phyloP scores from a whole-genome alignment of 1,139 yeast genomes.

The Hansenula anomala region DNA sequence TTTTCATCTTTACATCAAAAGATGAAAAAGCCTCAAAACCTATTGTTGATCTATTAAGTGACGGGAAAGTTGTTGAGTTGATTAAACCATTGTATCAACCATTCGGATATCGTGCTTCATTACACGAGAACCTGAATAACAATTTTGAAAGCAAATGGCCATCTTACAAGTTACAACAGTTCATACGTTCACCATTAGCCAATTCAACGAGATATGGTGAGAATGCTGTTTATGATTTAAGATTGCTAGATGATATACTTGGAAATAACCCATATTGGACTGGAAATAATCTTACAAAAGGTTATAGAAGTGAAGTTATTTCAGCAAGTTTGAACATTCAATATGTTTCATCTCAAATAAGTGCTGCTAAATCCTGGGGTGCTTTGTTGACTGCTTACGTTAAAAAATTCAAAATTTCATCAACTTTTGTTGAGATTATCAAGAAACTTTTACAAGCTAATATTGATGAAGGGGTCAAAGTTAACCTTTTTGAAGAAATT shows the following conservation, averaged over 20 bases:
- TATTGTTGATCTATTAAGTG: conserved; percentile 40
- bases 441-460: conserved; percentile 47
- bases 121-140: conserved; percentile 40
- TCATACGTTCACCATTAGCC: conserved; percentile 43
- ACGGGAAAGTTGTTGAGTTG: conserved; percentile 30
- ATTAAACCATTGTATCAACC: conserved; percentile 32
- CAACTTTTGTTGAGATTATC: conserved; percentile 40
- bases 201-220: conserved; percentile 47
- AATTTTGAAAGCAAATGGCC: conserved; percentile 50
- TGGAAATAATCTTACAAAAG: conserved; percentile 25
- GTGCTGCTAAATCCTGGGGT: conserved; percentile 72
- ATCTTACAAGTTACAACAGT: conserved; percentile 43
- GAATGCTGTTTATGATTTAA: conserved; percentile 54
- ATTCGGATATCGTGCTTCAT: conserved; percentile 37
- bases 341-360: conserved; percentile 59
- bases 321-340: conserved; percentile 64
- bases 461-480: conserved; percentile 47
- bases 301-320: conserved; percentile 47
- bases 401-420: conserved; percentile 29
- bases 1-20: conserved; percentile 60
- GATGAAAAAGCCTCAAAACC: conserved; percentile 35
- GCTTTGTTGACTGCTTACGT: conserved; percentile 66
- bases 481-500: conserved; percentile 44
- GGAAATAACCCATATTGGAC: conserved; percentile 45
- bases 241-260: conserved; percentile 59